Base-by-base conservation (phyloP, 257 asterid species). In the Henckelia pumila region DNA sequence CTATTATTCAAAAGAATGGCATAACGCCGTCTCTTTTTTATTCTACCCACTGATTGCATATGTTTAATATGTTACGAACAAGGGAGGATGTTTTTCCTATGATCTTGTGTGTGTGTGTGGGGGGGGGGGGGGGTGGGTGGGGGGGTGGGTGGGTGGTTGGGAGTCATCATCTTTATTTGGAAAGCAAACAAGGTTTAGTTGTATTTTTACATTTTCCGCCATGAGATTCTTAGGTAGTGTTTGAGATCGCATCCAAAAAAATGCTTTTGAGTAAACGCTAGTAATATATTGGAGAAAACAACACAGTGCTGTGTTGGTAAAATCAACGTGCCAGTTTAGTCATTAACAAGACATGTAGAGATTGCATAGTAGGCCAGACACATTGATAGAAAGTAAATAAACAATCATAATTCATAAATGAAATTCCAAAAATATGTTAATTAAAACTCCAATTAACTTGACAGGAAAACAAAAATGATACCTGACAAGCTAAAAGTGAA, bases 401-500 rank as follows among this genome's bases (percentile, higher is more conserved):
- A 8, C 7, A 7, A n/a, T n/a, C n/a, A n/a, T n/a, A n/a, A n/a
- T n/a, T 30, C 40, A 61, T n/a, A 61, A 40, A 28, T 29, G 8
- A 13, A 69, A 56, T 44, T 33, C 19, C 61, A 5, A 1, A 23
- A 16, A 57, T n/a, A 47, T 7, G 19, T 33, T 49, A 37, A 37
- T 28, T 16, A 23, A 5, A 8, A 44, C 22, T 25, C 26, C 53
- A 61, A 33, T 53, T 16, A 33, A 30, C 28, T 9, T 68, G 14
- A 59, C 25, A 14, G 50, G 71, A 64, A 73, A 60, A 8, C 62
- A 60, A 24, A 20, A 60, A 22, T 56, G 59, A 61, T 71, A 88
- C 98, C 98, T 82, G 98, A 88, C 67, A 91, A 52, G 74, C 78
- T 91, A 80, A 91, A 68, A 66, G 96, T 88, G 78, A 91, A 91